phyloP scores from a whole-genome alignment of 768 basidiomycete species.

The Pisolithus orientalis region DNA sequence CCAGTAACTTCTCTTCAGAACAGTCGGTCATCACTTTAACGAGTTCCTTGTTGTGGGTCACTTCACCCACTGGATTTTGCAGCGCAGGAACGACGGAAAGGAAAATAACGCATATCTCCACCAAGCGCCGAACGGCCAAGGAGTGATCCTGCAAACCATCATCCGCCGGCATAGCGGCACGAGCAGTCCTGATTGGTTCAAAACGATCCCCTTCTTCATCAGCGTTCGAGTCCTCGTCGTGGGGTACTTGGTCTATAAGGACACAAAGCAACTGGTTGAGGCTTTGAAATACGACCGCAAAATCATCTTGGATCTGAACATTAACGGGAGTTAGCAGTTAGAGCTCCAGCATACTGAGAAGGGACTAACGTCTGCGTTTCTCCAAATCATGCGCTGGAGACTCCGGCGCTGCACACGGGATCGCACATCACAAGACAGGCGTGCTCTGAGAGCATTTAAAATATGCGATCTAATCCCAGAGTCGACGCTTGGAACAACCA shows the following conservation, averaged over 20 bases:
- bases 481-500: constrained; percentile 38
- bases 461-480: constrained; percentile 62
- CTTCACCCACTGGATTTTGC: constrained; percentile 51
- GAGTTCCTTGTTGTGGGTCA: constrained; percentile 57
- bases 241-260: constrained; percentile 18
- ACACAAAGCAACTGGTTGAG: constrained; percentile 39
- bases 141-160: constrained; percentile 23
- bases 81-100: constrained; percentile 59
- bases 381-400: constrained; percentile 60
- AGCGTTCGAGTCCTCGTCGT: constrained; percentile 20
- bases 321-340: not conserved
- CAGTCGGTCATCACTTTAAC: constrained; percentile 45
- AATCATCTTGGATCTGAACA: constrained; percentile 48
- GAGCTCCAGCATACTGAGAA: not conserved
- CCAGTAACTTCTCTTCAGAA: constrained; percentile 49
- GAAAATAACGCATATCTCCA: constrained; percentile 52
- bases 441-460: constrained; percentile 32
- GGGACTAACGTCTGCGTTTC: constrained; percentile 52
- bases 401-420: constrained; percentile 23
- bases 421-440: constrained; percentile 5
- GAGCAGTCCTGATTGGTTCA: constrained; percentile 41
- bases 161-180: constrained; percentile 24
- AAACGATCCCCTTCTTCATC: constrained; percentile 54
- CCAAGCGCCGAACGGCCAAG: constrained; percentile 29
- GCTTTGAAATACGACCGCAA: constrained; percentile 22